These are phyloP conservation scores for Nemania serpens DNA, from an alignment of 2,329 filamentous ascomycete genomes.

Conservation along the genomic window DNA sequence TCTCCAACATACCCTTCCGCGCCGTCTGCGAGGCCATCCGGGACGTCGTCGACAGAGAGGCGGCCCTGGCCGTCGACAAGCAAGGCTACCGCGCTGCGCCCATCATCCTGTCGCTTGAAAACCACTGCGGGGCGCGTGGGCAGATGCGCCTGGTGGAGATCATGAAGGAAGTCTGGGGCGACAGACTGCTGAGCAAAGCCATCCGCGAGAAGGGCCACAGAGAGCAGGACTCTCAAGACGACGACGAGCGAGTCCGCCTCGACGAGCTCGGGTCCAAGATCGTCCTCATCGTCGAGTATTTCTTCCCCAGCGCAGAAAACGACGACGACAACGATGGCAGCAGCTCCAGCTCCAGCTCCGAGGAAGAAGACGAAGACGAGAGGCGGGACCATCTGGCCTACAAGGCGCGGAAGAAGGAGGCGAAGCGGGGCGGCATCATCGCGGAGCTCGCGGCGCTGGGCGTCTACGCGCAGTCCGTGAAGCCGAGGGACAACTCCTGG, in stretches of 20 bases:
- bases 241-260: slow-evolving; percentile 59
- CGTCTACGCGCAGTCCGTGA: slow-evolving; percentile 72
- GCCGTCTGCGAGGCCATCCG: slow-evolving; percentile 68
- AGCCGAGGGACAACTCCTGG: slow-evolving; percentile 69
- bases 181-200: slow-evolving; percentile 62
- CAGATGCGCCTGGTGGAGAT: slow-evolving; percentile 66
- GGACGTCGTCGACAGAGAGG: slow-evolving; percentile 64
- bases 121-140: slow-evolving; percentile 65
- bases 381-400: slow-evolving; percentile 56
- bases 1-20: slow-evolving; percentile 68
- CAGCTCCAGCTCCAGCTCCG: slow-evolving; percentile 34
- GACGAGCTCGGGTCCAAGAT: slow-evolving; percentile 66
- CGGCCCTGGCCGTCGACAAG: slow-evolving; percentile 46
- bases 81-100: slow-evolving; percentile 55
- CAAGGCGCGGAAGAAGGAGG: slow-evolving; percentile 56
- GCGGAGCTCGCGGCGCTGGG: slow-evolving; percentile 68
- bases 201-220: slow-evolving; percentile 60
- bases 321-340: slow-evolving; percentile 51
- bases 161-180: slow-evolving; percentile 66
- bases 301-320: slow-evolving; percentile 48
- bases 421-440: slow-evolving; percentile 56
- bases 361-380: slow-evolving; percentile 51
- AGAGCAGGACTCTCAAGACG: slow-evolving; percentile 53
- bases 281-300: slow-evolving; percentile 70
- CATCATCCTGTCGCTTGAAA: slow-evolving; percentile 69